A percentile compares a stretch with the other conserved stretches of the same genome.
phyloP scores from a whole-genome alignment of 257 asterid species.

The Fraxinus americana region DNA sequence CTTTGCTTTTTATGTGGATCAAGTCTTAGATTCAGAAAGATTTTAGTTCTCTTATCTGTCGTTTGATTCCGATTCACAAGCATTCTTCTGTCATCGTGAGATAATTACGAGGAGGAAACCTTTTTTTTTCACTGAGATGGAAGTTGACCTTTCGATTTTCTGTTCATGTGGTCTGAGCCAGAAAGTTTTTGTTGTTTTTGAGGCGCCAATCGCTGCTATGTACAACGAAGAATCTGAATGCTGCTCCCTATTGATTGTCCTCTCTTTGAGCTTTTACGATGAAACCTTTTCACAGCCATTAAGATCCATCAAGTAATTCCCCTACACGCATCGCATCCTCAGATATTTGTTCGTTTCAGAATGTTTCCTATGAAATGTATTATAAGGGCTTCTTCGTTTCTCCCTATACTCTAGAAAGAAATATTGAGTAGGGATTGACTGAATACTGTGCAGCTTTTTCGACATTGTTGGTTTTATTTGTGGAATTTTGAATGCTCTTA shows the following conservation, averaged over 20 bases:
- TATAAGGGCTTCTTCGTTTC: not conserved
- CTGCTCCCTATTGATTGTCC: not conserved
- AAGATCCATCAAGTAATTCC: not conserved
- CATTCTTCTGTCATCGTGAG: not conserved
- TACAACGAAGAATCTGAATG: not conserved
- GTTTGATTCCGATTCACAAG: not conserved
- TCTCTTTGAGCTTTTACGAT: not conserved
- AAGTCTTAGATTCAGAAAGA: not conserved
- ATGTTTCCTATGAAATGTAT: too few relatives aligned
- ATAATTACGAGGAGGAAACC: not conserved
- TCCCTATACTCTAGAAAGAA: not conserved
- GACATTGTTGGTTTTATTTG: not conserved
- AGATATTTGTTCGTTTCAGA: too few relatives aligned
- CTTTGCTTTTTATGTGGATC: constrained; percentile 24
- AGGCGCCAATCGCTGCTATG: not conserved
- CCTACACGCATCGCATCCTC: not conserved
- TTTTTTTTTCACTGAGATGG: too few relatives aligned
- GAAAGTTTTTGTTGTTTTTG: not conserved
- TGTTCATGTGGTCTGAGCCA: not conserved
- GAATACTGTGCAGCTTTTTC: not conserved
- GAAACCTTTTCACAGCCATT: not conserved
- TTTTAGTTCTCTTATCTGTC: not conserved
- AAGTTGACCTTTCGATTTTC: too few relatives aligned
- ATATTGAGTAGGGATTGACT: not conserved
- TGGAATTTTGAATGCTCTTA: constrained; percentile 1